Percentiles rank a stretch among this genome's conserved stretches.
phyloP scores from a whole-genome alignment of 2,329 filamentous ascomycete genomes.

The Diaporthe citriasiana region DNA sequence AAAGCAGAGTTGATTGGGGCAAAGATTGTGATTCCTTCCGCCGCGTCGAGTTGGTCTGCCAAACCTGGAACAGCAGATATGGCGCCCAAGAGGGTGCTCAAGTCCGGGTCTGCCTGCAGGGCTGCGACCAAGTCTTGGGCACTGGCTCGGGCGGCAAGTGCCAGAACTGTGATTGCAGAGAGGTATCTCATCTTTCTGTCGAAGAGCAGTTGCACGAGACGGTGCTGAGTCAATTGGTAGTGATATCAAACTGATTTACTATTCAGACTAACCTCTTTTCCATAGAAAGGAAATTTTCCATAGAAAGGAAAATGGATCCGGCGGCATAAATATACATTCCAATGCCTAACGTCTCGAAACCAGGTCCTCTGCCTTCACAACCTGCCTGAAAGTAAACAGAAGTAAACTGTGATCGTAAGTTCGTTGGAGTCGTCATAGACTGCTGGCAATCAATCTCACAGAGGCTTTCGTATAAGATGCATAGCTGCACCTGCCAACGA shows the following conservation, averaged over 20 bases:
- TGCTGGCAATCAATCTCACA: constrained; percentile 25
- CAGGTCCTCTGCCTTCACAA: background rate
- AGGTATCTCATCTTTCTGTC: background rate
- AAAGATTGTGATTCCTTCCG: constrained; percentile 25
- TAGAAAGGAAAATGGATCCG: background rate
- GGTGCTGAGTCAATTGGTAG: background rate
- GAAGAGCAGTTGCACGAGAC: background rate
- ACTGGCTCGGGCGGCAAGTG: background rate
- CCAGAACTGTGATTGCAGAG: background rate
- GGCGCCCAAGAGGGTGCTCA: constrained; percentile 22
- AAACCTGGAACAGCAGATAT: constrained; percentile 23
- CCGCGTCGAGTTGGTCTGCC: constrained; percentile 18
- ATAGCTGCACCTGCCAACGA: constrained; percentile 14
- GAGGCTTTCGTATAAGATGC: background rate
- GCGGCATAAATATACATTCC: background rate
- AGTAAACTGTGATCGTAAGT: constrained; percentile 6
- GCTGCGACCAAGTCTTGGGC: constrained; percentile 18
- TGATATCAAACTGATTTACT: background rate
- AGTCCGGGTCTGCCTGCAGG: constrained; percentile 17
- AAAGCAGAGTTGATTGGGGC: constrained; percentile 29
- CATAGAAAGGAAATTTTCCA: background rate
- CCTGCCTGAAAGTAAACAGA: background rate
- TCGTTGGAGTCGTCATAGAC: constrained; percentile 26
- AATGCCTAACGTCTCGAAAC: background rate
- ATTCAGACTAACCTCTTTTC: no score